These are phyloP conservation scores for Auricularia sp. DNA, from an alignment of 768 basidiomycete genomes.

Conservation along the genomic window DNA sequence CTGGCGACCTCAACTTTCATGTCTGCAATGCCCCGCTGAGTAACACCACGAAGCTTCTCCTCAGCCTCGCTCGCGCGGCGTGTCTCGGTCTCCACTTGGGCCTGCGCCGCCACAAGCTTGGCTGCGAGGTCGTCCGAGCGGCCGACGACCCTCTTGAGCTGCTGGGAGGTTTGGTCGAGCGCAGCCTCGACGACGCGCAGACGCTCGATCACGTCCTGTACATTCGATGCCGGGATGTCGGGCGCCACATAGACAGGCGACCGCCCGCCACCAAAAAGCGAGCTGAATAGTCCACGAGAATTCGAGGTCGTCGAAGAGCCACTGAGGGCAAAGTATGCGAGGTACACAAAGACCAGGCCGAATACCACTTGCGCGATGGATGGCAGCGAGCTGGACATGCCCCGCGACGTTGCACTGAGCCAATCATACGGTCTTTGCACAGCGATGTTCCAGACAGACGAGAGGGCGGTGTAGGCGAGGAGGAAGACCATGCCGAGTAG, in stretches of 20 bases:
- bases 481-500: background rate
- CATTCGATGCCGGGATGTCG: slow-evolving; percentile 49
- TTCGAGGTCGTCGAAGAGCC: background rate
- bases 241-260: slow-evolving; percentile 41
- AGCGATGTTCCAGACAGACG: slow-evolving; percentile 6
- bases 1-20: slow-evolving; percentile 49
- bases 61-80: slow-evolving; percentile 43
- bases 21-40: slow-evolving; percentile 36
- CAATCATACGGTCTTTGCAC: slow-evolving; percentile 5
- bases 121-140: slow-evolving; percentile 5
- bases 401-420: background rate
- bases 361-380: slow-evolving; percentile 14
- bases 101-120: slow-evolving; percentile 18
- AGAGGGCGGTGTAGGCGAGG: slow-evolving; percentile 3
- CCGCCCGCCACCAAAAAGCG: slow-evolving; percentile 13
- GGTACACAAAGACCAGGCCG: slow-evolving; percentile 9
- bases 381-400: slow-evolving; percentile 19
- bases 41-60: slow-evolving; percentile 33
- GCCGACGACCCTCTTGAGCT: background rate
- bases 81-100: slow-evolving; percentile 46
- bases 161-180: slow-evolving; percentile 43
- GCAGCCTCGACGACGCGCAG: slow-evolving; percentile 55
- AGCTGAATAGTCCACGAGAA: slow-evolving; percentile 2
- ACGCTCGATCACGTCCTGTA: slow-evolving; percentile 55
- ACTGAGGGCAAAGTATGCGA: background rate